Percentiles rank a stretch among this genome's conserved stretches.
phyloP scores from a whole-genome alignment of 352 stramenopile genomes.

The Globisporangium ultimum region DNA sequence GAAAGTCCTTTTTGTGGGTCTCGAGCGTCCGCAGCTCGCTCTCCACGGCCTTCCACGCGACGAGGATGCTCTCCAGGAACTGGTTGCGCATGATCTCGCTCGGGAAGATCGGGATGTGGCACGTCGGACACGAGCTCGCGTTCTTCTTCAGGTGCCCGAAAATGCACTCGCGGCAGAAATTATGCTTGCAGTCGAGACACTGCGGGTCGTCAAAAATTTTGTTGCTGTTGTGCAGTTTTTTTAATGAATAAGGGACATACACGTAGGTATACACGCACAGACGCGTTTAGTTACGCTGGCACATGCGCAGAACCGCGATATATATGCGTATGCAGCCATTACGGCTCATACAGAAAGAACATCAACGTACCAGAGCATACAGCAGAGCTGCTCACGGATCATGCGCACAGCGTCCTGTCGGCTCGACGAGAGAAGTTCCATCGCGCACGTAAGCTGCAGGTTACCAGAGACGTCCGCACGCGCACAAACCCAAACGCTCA shows the following conservation, averaged over 20 bases:
- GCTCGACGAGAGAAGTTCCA: conserved; percentile 58
- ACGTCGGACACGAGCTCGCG: conserved; percentile 63
- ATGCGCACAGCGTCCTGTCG: conserved; percentile 58
- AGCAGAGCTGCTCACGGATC: conserved; percentile 80
- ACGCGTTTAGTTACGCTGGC: not conserved
- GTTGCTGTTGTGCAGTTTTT: conserved; percentile 21
- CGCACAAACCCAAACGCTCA: not conserved
- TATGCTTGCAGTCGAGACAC: conserved; percentile 87
- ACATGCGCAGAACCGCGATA: not conserved
- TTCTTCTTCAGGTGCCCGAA: conserved; percentile 54
- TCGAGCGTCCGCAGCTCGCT: conserved; percentile 41
- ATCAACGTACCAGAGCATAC: conserved; percentile 64
- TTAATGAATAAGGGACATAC: conserved; percentile 1
- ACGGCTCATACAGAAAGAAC: not conserved
- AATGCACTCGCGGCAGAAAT: conserved; percentile 82
- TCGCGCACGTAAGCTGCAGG: conserved; percentile 5
- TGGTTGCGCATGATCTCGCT: conserved; percentile 84
- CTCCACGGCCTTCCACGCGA: conserved; percentile 76
- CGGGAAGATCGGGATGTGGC: conserved; percentile 64
- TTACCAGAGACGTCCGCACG: no score
- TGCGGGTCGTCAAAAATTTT: conserved; percentile 81
- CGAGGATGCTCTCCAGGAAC: conserved; percentile 82
- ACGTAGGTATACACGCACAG: conserved; percentile 6
- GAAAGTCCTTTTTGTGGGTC: conserved; percentile 25
- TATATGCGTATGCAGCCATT: no score